Percentiles rank a stretch among this genome's conserved stretches.
Evolutionary conservation across 345 rosid species (phyloP).

Genomic region (Bruguiera parviflora): DNA sequence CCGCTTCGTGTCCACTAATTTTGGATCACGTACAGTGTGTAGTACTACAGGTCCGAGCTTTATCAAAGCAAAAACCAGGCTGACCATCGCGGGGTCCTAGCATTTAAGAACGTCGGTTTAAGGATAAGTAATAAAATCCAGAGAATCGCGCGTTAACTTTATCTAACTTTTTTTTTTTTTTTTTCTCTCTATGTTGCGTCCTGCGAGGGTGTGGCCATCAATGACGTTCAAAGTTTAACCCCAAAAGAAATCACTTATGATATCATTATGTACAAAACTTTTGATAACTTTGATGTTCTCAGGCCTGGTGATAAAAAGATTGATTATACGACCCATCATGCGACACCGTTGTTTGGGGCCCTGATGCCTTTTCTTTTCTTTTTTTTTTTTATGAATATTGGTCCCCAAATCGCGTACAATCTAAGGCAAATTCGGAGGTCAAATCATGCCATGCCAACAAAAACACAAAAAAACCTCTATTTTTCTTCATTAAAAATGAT

Average conservation of each 20-base stretch:
- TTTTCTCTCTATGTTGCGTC: too few relatives aligned
- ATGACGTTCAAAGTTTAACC: not conserved
- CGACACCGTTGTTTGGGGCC: not conserved
- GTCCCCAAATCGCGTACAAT: not conserved
- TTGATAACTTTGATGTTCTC: constrained; percentile 25
- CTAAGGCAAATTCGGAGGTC: not conserved
- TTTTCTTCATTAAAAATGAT: too few relatives aligned
- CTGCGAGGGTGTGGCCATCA: not conserved
- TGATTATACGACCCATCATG: not conserved
- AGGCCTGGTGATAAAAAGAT: too few relatives aligned
- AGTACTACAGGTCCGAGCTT: not conserved
- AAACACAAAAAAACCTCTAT: not conserved
- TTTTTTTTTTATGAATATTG: too few relatives aligned
- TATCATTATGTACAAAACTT: not conserved
- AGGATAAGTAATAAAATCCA: not conserved
- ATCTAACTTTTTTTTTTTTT: not conserved
- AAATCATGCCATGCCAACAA: not conserved
- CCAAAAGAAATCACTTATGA: not conserved
- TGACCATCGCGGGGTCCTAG: not conserved
- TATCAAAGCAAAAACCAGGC: not conserved
- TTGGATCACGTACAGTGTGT: not conserved
- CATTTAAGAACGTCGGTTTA: not conserved
- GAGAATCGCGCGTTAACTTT: not conserved
- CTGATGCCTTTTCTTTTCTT: too few relatives aligned
- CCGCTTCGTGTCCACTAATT: too few relatives aligned